Evolutionary conservation across 345 rosid species (phyloP), one percentile per base, ranked within the genome.

Genomic region (Zanthoxylum bungeanum): DNA sequence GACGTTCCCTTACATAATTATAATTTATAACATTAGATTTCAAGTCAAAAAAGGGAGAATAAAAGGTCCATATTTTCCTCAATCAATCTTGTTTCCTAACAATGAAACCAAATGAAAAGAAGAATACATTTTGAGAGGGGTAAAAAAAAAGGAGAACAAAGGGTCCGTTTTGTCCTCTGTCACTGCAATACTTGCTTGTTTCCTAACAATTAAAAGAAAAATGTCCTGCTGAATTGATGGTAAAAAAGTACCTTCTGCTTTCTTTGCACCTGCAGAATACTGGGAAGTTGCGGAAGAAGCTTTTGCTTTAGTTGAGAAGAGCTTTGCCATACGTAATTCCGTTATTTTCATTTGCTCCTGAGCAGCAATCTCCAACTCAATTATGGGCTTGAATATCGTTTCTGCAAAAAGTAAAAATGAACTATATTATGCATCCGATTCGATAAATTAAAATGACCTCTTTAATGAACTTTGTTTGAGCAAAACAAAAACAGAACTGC

Each of bases 261-360:
- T 85, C 66, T 85, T 85, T 30, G 74, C 77, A 33, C n/a, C 42
- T 5, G 73, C 60, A 55, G 82, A 46, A 56, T 61, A 14, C 52
- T 74, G 70, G 39, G 72, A 75, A 60, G 69, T 68, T 57, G 75
- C 52, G 12, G 82, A 75, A 28, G 75, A 68, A 71, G 59, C 73
- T 72, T 67, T 73, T 40, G 24, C 77, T 76, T 83, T 86, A 16
- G 79, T 68, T 9, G 86, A 73, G 75, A 92, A 83, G 51, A 95
- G 88, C 78, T 92, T 95, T 55, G 83, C 87, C 14, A 95, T 88
- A 33, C 98, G 93, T 60, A 91, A 81, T 83, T 95, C 96, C 28
- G 82, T 92, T 72, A 95, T 27, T 77, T 92, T 88, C 99, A 92
- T 89, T 76, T 92, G 99, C 79, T 92, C 96, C 71, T 79, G 83